A percentile compares a stretch with the other conserved stretches of the same genome.
Evolutionary conservation across 2,329 filamentous ascomycete genomes (phyloP).

Genomic region (Alternaria novae-zelandiae): DNA sequence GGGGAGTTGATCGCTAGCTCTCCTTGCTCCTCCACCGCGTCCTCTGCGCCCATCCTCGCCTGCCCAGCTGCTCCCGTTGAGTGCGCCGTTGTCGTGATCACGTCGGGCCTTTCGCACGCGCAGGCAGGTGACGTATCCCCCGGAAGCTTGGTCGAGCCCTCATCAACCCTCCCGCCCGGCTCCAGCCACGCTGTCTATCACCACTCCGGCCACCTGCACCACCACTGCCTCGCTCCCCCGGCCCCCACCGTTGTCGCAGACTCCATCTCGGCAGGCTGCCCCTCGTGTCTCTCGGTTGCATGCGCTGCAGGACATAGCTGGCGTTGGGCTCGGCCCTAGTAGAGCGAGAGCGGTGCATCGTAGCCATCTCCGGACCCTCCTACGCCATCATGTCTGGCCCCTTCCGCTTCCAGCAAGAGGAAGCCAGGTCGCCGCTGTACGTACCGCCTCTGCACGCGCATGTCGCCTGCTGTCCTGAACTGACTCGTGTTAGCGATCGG

Average conservation of each 20-base stretch:
- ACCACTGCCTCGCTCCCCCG: neutral
- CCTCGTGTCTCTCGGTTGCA: constrained; percentile 12
- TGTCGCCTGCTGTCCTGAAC: neutral
- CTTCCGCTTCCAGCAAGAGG: constrained; percentile 48
- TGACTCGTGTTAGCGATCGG: constrained; percentile 35
- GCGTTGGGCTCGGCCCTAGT: constrained; percentile 25
- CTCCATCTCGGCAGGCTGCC: neutral
- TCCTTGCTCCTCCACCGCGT: neutral
- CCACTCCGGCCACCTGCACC: neutral
- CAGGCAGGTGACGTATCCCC: constrained; percentile 17
- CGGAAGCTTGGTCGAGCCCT: constrained; percentile 14
- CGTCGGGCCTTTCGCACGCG: constrained; percentile 1
- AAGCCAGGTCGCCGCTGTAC: constrained; percentile 49
- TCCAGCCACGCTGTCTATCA: constrained; percentile 7
- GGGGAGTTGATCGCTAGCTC: neutral
- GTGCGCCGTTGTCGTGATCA: neutral
- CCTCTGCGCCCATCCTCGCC: neutral
- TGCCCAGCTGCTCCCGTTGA: neutral
- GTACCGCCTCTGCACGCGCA: constrained; percentile 6
- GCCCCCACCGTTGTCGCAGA: neutral
- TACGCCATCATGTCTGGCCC: constrained; percentile 47
- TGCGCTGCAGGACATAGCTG: constrained; percentile 17
- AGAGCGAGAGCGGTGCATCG: constrained; percentile 4
- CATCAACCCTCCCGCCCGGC: constrained; percentile 1
- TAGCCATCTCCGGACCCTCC: neutral